Evolutionary conservation across 805 yeast species (phyloP), one percentile per base, ranked within the genome.

Genomic region (Suhomyces tanzawaensis): DNA sequence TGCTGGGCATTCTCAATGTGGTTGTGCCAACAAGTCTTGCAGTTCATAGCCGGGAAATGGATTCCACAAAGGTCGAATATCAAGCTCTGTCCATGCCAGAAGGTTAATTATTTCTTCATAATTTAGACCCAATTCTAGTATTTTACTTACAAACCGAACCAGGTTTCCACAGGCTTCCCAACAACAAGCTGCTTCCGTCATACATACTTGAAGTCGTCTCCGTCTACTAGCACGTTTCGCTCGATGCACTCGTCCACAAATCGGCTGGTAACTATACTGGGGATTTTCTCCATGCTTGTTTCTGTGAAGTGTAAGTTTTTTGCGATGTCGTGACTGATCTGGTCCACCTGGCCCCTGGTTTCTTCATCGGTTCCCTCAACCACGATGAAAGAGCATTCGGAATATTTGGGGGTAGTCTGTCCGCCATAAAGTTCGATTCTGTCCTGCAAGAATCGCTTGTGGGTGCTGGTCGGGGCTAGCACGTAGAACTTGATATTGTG

Each of bases 341-440:
- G 34, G n/a, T 46, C 38, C 5, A 55, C 48, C 17, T 21, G 26
- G 8, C 8, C 11, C 17, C 26, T 5, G 4, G 44, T 26, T 7
- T 31, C 34, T 16, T 25, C 19, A 43, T 38, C 27, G 28, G 40
- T 27, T 15, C 30, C 36, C 7, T 21, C n/a, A 12, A 66, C 63
- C 12, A 80, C 59, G 4, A 79, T 61, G 15, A 71, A 50, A 24
- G 72, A 62, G 29, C 72, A 60, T 3, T 57, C 54, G 12, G 23
- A 7, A 18, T 42, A 29, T 3, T 36, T 40, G 1, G 69, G 16
- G 1, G 45, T 39, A 3, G 66, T 51, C 3, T 65, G 31, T 2
- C 55, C 58, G 1, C 79, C 85, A 17, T 77, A 81, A 34, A 74
- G 68, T 16, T 57, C 49, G 22, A 64, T 60, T 12, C 74, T 60